These are phyloP conservation scores for Candida piceae DNA, from an alignment of 805 yeast genomes.

Conservation along the genomic window DNA sequence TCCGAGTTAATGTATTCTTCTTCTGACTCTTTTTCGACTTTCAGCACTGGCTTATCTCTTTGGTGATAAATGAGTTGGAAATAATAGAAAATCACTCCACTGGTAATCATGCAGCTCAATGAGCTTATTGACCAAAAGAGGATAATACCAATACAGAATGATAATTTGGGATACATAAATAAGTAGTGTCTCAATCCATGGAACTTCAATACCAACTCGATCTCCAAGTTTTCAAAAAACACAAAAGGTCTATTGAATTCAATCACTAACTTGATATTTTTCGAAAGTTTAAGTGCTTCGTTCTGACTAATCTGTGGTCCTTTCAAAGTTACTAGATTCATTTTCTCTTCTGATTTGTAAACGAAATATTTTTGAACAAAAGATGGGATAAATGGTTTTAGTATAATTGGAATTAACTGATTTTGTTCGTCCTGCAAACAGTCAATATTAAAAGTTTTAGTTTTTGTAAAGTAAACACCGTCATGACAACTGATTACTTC, in stretches of 20 bases:
- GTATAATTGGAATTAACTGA: background rate
- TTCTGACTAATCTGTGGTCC: slow-evolving; percentile 3
- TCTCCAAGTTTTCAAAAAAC: slow-evolving; percentile 10
- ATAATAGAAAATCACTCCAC: slow-evolving; percentile 23
- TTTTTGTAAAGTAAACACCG: slow-evolving; percentile 16
- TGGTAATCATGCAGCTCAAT: slow-evolving; percentile 25
- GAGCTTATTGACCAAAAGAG: slow-evolving; percentile 35
- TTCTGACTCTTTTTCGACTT: background rate
- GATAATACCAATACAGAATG: slow-evolving; percentile 33
- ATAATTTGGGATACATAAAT: slow-evolving; percentile 30
- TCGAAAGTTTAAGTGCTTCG: background rate
- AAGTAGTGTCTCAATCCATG: slow-evolving; percentile 39
- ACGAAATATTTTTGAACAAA: slow-evolving; percentile 5
- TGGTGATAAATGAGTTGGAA: no score
- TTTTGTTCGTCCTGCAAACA: slow-evolving; percentile 4
- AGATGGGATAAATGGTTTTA: slow-evolving; percentile 11
- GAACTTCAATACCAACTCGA: slow-evolving; percentile 33
- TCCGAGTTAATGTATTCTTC: slow-evolving; percentile 3
- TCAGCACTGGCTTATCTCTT: no score
- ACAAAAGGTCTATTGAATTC: slow-evolving; percentile 18
- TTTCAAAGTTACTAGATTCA: slow-evolving; percentile 7
- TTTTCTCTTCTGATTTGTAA: slow-evolving; percentile 3
- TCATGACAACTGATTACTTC: slow-evolving; percentile 6
- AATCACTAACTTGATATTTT: slow-evolving; percentile 16
- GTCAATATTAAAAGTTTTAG: slow-evolving; percentile 11